phyloP scores from a whole-genome alignment of 1,284 basidiomycete species.

The Somion occarium region DNA sequence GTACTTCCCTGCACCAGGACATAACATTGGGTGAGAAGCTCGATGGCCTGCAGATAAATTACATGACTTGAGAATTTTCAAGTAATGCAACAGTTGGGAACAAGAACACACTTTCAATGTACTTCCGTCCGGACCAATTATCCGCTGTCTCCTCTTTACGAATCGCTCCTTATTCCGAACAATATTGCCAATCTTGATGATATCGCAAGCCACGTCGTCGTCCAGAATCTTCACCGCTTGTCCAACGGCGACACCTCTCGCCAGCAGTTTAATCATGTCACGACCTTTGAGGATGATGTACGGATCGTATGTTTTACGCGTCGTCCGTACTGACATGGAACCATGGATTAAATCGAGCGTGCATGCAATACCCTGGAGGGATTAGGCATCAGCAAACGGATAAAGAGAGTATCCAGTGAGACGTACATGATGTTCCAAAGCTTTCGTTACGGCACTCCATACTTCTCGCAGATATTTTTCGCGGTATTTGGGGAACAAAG shows the following conservation, averaged over 20 bases:
- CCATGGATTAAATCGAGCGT: slow-evolving; percentile 95
- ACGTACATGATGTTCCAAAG: slow-evolving; percentile 77
- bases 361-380: slow-evolving; percentile 77
- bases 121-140: slow-evolving; percentile 95
- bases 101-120: slow-evolving; percentile 78
- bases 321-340: slow-evolving; percentile 96
- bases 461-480: slow-evolving; percentile 95
- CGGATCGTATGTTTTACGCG: slow-evolving; percentile 95
- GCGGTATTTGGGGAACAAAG: slow-evolving; percentile 97
- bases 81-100: not conserved
- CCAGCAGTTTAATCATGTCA: slow-evolving; percentile 94
- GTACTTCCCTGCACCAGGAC: slow-evolving; percentile 98
- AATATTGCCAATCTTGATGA: slow-evolving; percentile 95
- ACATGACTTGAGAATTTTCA: not conserved
- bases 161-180: slow-evolving; percentile 97
- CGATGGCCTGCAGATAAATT: slow-evolving; percentile 76
- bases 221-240: slow-evolving; percentile 92
- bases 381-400: not conserved
- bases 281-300: slow-evolving; percentile 95
- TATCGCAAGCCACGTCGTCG: slow-evolving; percentile 90
- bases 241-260: slow-evolving; percentile 80
- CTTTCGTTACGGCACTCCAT: slow-evolving; percentile 90
- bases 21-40: slow-evolving; percentile 95
- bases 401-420: not conserved
- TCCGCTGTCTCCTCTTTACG: slow-evolving; percentile 93